A percentile compares a stretch with the other conserved stretches of the same genome.
phyloP scores from a whole-genome alignment of 805 yeast genomes.

The Starmerella sirachaensis region DNA sequence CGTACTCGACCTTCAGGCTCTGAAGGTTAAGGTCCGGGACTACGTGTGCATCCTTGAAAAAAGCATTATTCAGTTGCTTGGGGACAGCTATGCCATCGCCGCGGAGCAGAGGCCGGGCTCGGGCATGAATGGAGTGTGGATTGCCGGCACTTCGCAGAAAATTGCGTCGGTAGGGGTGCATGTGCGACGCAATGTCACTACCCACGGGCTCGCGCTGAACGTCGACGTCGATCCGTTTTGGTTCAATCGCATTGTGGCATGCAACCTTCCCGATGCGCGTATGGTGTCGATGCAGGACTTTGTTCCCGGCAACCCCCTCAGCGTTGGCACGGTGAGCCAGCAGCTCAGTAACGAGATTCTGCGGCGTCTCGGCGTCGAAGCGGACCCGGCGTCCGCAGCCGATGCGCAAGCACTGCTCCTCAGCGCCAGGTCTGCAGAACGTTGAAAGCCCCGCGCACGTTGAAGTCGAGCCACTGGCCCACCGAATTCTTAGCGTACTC shows the following conservation, averaged over 20 bases:
- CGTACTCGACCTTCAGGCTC: constrained; percentile 55
- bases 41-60: constrained; percentile 53
- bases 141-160: constrained; percentile 38
- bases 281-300: constrained; percentile 31
- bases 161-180: constrained; percentile 86
- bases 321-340: constrained; percentile 33
- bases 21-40: constrained; percentile 49
- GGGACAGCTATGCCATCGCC: constrained; percentile 30
- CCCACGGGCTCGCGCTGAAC: constrained; percentile 83
- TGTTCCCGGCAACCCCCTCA: constrained; percentile 3
- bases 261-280: constrained; percentile 68
- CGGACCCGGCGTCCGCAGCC: background rate
- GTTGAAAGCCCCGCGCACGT: constrained; percentile 50
- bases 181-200: constrained; percentile 68
- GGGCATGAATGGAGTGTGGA: constrained; percentile 84
- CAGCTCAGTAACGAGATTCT: constrained; percentile 31
- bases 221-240: constrained; percentile 59
- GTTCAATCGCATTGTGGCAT: constrained; percentile 64
- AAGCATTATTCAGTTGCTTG: constrained; percentile 41
- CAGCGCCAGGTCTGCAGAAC: constrained; percentile 32
- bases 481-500: constrained; percentile 52
- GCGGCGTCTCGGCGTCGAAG: background rate
- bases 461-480: constrained; percentile 70
- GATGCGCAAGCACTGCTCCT: background rate
- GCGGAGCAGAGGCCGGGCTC: constrained; percentile 39